Evolutionary conservation across 306 rosid genomes (phyloP).

Genomic region (Cucurbita maxima): DNA sequence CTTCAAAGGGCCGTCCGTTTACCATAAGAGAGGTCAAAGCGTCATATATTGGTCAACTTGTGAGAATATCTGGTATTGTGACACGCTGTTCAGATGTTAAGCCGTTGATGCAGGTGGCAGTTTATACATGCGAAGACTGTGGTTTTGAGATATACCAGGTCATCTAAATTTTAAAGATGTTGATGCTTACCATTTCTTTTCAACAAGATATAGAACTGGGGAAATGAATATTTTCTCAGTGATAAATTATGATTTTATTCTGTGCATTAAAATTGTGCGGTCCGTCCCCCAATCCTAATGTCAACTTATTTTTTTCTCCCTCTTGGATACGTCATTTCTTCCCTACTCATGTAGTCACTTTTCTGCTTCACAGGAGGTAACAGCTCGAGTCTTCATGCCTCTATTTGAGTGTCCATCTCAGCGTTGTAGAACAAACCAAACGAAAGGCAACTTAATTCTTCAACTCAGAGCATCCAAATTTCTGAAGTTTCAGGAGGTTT

Average conservation of each 20-base stretch:
- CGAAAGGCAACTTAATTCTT: slow-evolving; percentile 75
- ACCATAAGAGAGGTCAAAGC: slow-evolving; percentile 96
- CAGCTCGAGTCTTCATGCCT: slow-evolving; percentile 94
- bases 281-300: not conserved
- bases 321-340: not conserved
- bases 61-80: slow-evolving; percentile 82
- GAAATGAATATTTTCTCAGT: not conserved
- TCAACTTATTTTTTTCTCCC: not conserved
- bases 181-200: not conserved
- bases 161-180: not conserved
- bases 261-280: not conserved
- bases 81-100: slow-evolving; percentile 93
- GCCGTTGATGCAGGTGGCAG: slow-evolving; percentile 96
- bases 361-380: slow-evolving; percentile 64
- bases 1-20: slow-evolving; percentile 77
- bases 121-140: slow-evolving; percentile 93
- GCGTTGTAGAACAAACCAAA: slow-evolving; percentile 50
- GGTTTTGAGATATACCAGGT: slow-evolving; percentile 99
- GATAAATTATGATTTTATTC: not conserved
- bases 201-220: not conserved
- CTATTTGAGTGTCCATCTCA: slow-evolving; percentile 76
- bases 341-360: slow-evolving; percentile 1
- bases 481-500: slow-evolving; percentile 95
- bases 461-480: slow-evolving; percentile 95
- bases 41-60: slow-evolving; percentile 89